Evolutionary conservation across 352 stramenopile species (phyloP), one percentile per base, ranked within the genome.

Genomic region (Pythium volutum): DNA sequence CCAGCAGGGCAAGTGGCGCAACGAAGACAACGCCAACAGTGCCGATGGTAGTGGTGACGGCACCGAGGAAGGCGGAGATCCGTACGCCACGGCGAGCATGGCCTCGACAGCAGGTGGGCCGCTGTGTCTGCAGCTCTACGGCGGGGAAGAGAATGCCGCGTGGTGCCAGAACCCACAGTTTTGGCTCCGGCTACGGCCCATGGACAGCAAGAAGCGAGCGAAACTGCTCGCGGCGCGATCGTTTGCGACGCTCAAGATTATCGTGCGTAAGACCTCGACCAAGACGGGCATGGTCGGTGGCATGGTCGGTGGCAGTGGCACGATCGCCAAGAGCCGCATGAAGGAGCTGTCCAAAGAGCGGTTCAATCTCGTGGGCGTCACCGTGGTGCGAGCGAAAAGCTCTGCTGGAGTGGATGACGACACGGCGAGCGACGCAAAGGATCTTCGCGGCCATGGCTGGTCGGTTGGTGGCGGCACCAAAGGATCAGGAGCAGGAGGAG

Each of bases 101-200:
- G 84, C 83, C 14, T 66, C 62, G 23, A 87, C 72, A 36, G 86
- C 88, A 31, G 91, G 91, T 10, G 91, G 91, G 1, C 84, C 88
- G 36, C 64, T 96, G 29, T 88, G 64, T 55, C 54, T 57, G 63
- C 78, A 71, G 33, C 69, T 75, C 58, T 74, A 49, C 33, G 63
- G 62, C 0, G 77, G 78, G 4, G 66, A 78, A 7, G 78, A 88
- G 34, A 92, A 92, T 58, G 27, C 79, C 0, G 56, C 75, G 16
- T 93, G 81, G 81, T 89, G 83, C 67, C 88, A 96, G 59, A 97
- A 97, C 49, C 89, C 91, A 11, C 91, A 97, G 71, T 97, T 93
- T 63, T 84, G 87, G 71, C 27, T 96, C 34, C 76, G 76, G 0
- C 65, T 91, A 15, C 52, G 59, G 23, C 55, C 77, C 6, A 64